Conservation (phyloP, 1,284 basidiomycete species). For the Paramarasmius palmivorus region DNA sequence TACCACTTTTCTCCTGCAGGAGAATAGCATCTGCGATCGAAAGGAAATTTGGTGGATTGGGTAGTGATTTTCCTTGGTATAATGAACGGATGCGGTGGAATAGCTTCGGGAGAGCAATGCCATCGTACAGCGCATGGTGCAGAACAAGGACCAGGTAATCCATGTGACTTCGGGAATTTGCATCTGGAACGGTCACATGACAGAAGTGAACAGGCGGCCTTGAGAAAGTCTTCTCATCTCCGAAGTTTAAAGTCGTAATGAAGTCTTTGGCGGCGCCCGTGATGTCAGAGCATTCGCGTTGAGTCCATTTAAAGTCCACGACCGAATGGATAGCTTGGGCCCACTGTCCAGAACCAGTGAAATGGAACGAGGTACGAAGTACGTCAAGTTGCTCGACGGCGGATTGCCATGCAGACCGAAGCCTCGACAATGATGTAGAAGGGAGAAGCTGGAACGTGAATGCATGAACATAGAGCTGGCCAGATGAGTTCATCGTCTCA, state of each 20-base stretch:
- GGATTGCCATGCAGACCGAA: slow-evolving; percentile 38
- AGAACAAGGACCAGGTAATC: slow-evolving; percentile 38
- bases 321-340: slow-evolving; percentile 42
- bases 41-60: slow-evolving; percentile 27
- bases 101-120: slow-evolving; percentile 40
- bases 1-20: slow-evolving; percentile 38
- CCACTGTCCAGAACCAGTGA: slow-evolving; percentile 41
- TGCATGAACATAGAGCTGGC: slow-evolving; percentile 45
- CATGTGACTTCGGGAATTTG: neutral
- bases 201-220: slow-evolving; percentile 4
- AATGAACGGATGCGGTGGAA: slow-evolving; percentile 32
- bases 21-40: slow-evolving; percentile 4
- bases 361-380: slow-evolving; percentile 50
- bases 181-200: neutral
- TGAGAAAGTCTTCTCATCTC: neutral
- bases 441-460: slow-evolving; percentile 40
- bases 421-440: slow-evolving; percentile 26
- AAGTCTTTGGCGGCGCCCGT: neutral
- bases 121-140: slow-evolving; percentile 56
- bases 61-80: slow-evolving; percentile 28
- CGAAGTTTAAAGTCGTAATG: slow-evolving; percentile 2
- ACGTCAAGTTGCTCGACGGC: slow-evolving; percentile 35
- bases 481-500: slow-evolving; percentile 47
- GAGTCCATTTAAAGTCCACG: slow-evolving; percentile 34
- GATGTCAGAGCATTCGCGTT: neutral